Evolutionary conservation across 23 red algal species (phyloP), one percentile per base, ranked within the genome.

Genomic region (Gracilariopsis chorda): DNA sequence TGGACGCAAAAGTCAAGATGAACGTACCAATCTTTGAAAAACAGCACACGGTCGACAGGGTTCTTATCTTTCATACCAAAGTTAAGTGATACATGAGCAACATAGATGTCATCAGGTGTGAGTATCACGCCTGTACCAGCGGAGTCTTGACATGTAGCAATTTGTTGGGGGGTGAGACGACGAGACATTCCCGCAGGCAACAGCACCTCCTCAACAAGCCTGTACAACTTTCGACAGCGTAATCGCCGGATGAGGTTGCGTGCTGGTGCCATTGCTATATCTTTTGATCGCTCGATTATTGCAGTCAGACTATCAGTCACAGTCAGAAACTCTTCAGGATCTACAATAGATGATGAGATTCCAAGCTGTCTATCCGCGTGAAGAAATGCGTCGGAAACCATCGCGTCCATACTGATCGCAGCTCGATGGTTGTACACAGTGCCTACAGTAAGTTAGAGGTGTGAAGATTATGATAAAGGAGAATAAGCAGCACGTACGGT

Each of bases 381-480:
- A 13, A 99, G 60, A 60, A 99, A 88, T 14, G 92, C 90, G 39
- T 99, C 97, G 14, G 79, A 73, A 44, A 94, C 24, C 90, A 99
- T 96, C 16, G 78, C 93, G 44, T 95, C 97, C 24, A 95, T 91
- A 25, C 85, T 88, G 28, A 92, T 76, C 8, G 91, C 77, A 16
- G 93, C 89, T 39, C 88, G 93, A 44, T 99, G 97, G 34, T 96
- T 96, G 57, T 96, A 96, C 25, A 99, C 88, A 41, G 70, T 78
- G 17, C 85, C 85, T 89, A 21, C 27, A 13, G 1, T 19, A 43
- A 12, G 63, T 53, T 39, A 59, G 63, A 51, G 60, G 30, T 11
- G 8, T 7, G 10, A 46, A 56, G 8, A 64, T 21, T 23, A 55
- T 55, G 7, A 2, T 14, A 23, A 28, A 74, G 34, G 79, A 87